Evolutionary conservation across 2,329 filamentous ascomycete genomes (phyloP), one percentile per base, ranked within the genome.

Genomic region (Hypocreales sp.): DNA sequence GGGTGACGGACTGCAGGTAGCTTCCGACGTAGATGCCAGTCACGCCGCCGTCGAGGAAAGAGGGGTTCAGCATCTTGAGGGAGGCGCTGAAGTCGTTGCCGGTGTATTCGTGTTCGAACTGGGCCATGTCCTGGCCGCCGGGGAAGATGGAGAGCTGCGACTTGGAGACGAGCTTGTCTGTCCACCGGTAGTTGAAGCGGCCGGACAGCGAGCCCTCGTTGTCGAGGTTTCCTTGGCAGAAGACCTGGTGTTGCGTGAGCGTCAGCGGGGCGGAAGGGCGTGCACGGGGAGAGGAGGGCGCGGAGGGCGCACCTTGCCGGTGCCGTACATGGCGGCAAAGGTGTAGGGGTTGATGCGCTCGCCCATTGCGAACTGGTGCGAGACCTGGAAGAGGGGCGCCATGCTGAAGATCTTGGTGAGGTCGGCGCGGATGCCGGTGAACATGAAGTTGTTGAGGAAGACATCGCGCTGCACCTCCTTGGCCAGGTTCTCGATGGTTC

Each of bases 381-480:
- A 94, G 43, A 94, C 80, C 60, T 95, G 87, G 67, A 98, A 98
- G 41, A 95, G 64, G 32, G 90, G 90, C 31, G 76, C 72, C 53
- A 92, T 72, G 67, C 84, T 90, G 61, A 95, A 92, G 50, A 83
- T 76, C 67, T 94, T 95, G 51, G 84, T 94, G 51, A 95, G 65
- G 57, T 98, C 90, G 53, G 87, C 92, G 51, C 87, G 81, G 54
- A 98, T 70, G 46, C 90, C 90, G 24, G 82, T 80, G 65, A 98
- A 95, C 74, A 90, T 92, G 56, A 83, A 80, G 65, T 94, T 93
- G 60, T 79, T 90, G 47, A 94, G 73, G 52, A 95, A 78, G 44
- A 94, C 86, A 69, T 94, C 86, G 58, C 86, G 84, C 62, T 92
- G 79, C 36, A 94, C 84, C 64, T 98, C 90, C 52, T 79, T 77